Percentiles rank a stretch among this genome's conserved stretches.
Conservation (phyloP, 495 filamentous ascomycete genomes). For the Filosporella fistucella region DNA sequence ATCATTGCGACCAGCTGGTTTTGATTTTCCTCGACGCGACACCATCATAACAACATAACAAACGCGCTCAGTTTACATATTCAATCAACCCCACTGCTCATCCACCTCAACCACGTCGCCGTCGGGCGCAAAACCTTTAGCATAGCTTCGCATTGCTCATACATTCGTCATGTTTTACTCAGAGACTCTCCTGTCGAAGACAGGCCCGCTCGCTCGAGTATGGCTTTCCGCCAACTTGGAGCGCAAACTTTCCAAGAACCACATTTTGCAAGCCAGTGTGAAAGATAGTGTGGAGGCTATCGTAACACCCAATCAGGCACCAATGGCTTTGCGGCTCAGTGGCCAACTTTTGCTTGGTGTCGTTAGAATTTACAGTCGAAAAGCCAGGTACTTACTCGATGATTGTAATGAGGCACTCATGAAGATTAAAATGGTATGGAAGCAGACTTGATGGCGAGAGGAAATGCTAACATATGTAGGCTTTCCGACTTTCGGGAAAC, state of each 20-base stretch:
- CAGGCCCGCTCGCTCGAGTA: constrained; percentile 92
- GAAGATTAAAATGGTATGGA: constrained; percentile 93
- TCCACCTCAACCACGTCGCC: constrained; percentile 17
- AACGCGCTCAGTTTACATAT: constrained; percentile 30
- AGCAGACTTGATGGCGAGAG: background rate
- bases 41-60: constrained; percentile 23
- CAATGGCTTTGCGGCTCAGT: constrained; percentile 89
- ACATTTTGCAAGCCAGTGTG: constrained; percentile 88
- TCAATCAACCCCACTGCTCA: constrained; percentile 23
- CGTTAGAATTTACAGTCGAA: constrained; percentile 93
- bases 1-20: constrained; percentile 3
- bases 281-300: constrained; percentile 91
- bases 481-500: constrained; percentile 73
- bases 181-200: constrained; percentile 91
- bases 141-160: constrained; percentile 8
- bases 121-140: constrained; percentile 21
- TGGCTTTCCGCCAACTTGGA: constrained; percentile 98
- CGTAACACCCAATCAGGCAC: constrained; percentile 87
- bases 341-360: constrained; percentile 93
- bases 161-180: constrained; percentile 83
- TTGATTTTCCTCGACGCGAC: constrained; percentile 15
- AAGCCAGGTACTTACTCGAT: constrained; percentile 91
- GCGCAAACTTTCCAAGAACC: constrained; percentile 93
- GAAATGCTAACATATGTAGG: constrained; percentile 44
- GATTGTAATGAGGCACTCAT: constrained; percentile 96